Evolutionary conservation across 257 asterid species (phyloP).

Genomic region (Nicotiana obtusifolia): DNA sequence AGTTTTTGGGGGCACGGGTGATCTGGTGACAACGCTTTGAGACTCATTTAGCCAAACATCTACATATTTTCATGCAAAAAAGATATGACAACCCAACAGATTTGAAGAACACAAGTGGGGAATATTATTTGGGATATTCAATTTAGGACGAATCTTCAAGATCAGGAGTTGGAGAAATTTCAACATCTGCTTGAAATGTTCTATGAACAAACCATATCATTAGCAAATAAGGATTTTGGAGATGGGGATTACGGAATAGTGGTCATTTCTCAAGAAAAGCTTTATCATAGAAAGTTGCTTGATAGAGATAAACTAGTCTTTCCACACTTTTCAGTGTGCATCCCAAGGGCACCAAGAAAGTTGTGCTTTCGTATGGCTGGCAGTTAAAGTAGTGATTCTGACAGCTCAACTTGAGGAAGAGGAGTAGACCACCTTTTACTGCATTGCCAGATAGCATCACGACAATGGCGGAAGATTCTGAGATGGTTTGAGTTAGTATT

Average conservation of each 20-base stretch:
- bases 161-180: neutral
- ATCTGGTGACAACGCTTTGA: neutral
- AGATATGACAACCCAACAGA: neutral
- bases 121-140: neutral
- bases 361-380: neutral
- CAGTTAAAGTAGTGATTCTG: neutral
- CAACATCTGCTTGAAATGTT: neutral
- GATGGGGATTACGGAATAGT: neutral
- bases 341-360: neutral
- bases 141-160: neutral
- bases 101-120: neutral
- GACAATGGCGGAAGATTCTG: neutral
- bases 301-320: neutral
- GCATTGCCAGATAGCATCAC: neutral
- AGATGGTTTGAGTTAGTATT: neutral
- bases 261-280: neutral
- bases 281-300: neutral
- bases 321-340: neutral
- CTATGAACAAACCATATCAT: neutral
- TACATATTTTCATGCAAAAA: neutral
- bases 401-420: neutral
- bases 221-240: neutral
- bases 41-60: neutral
- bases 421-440: neutral
- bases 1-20: neutral